These are phyloP conservation scores for Entomortierella parvispora DNA, from an alignment of 192 early-diverging fungal genomes.

Conservation along the genomic window DNA sequence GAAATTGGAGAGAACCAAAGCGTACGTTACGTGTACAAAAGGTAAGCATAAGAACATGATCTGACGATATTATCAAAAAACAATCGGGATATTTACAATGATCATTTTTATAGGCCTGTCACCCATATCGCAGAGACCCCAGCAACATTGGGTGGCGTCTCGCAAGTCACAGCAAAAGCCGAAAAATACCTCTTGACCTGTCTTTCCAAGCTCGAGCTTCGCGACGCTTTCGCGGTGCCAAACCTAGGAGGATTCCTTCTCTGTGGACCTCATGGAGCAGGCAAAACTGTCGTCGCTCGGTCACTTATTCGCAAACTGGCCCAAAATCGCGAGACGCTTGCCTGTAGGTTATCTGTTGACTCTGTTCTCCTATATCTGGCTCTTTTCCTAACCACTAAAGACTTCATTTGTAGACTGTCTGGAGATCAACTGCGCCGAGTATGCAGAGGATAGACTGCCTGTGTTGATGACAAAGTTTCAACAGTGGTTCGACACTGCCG, in stretches of 20 bases:
- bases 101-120: constrained; percentile 16
- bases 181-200: constrained; percentile 55
- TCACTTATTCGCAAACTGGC: constrained; percentile 56
- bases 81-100: too few species aligned
- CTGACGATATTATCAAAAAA: too few species aligned
- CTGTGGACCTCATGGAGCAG: constrained; percentile 77
- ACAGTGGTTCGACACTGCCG: constrained; percentile 70
- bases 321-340: constrained; percentile 53
- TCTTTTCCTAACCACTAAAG: constrained; percentile 4
- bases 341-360: constrained; percentile 56
- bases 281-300: constrained; percentile 76
- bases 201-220: constrained; percentile 51
- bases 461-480: constrained; percentile 68
- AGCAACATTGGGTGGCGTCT: constrained; percentile 56
- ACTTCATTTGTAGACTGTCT: constrained; percentile 56
- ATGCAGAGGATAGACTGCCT: constrained; percentile 66
- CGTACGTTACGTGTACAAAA: constrained; percentile 30
- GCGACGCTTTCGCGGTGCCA: constrained; percentile 43
- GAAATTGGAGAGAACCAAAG: constrained; percentile 54
- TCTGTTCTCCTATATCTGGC: too few species aligned
- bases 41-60: constrained; percentile 5
- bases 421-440: constrained; percentile 65
- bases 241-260: constrained; percentile 69
- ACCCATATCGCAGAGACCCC: constrained; percentile 33
- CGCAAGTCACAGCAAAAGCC: constrained; percentile 45